Percentiles rank a stretch among this genome's conserved stretches.
Evolutionary conservation across 306 rosid genomes (phyloP).

Genomic region (Medicago truncatula): DNA sequence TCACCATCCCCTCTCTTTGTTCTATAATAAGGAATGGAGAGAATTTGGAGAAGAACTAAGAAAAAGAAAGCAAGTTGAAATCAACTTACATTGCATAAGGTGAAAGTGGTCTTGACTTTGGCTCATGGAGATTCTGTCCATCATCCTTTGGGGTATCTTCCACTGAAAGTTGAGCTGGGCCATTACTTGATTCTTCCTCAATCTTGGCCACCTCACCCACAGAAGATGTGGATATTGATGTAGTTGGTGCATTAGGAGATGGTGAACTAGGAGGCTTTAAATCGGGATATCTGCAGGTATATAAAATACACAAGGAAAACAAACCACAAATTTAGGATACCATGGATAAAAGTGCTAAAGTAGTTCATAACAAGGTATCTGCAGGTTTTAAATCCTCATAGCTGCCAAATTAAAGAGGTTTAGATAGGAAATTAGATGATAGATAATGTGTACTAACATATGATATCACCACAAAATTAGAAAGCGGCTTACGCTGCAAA

Average conservation of each 20-base stretch:
- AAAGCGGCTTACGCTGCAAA: constrained; percentile 57
- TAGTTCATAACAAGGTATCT: neutral
- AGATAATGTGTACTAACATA: constrained; percentile 1
- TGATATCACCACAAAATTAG: neutral
- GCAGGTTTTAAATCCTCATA: constrained; percentile 74
- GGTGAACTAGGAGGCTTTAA: constrained; percentile 89
- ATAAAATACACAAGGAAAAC: constrained; percentile 34
- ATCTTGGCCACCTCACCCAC: constrained; percentile 29
- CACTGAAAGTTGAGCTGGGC: constrained; percentile 49
- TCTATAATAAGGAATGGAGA: constrained; percentile 12
- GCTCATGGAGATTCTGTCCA: constrained; percentile 43
- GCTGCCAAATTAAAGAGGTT: constrained; percentile 43
- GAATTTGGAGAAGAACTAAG: constrained; percentile 3
- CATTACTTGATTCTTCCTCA: constrained; percentile 41
- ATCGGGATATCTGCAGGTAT: constrained; percentile 58
- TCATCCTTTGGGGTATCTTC: constrained; percentile 45
- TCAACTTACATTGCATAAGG: constrained; percentile 73
- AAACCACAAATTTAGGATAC: constrained; percentile 3
- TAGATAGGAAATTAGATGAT: constrained; percentile 24
- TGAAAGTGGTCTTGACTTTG: constrained; percentile 69
- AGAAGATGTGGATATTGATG: constrained; percentile 45
- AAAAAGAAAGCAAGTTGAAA: constrained; percentile 27
- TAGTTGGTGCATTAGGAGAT: constrained; percentile 64
- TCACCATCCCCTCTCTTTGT: neutral
- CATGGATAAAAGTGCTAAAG: neutral